These are phyloP conservation scores for Lipomyces yamanashiensis DNA, from an alignment of 805 yeast species.

Conservation along the genomic window DNA sequence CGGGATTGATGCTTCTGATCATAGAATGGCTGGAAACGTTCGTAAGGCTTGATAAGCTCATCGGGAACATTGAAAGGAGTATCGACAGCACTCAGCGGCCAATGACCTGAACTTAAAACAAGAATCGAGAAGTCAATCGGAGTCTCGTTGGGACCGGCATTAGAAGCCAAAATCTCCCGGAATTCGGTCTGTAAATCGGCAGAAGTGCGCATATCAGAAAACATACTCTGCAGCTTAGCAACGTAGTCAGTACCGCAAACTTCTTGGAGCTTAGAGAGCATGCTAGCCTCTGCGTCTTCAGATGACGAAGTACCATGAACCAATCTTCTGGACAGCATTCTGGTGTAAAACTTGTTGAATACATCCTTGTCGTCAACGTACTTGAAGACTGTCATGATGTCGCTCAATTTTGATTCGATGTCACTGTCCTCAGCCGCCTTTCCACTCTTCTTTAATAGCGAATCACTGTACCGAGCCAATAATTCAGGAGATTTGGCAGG, in stretches of 20 bases:
- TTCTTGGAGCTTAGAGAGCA: conserved; percentile 83
- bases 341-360: conserved; percentile 89
- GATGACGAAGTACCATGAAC: conserved; percentile 85
- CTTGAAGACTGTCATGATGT: conserved; percentile 83
- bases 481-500: conserved; percentile 88
- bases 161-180: conserved; percentile 53
- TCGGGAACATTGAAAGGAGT: conserved; percentile 67
- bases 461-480: conserved; percentile 87
- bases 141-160: conserved; percentile 41
- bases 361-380: conserved; percentile 93
- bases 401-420: conserved; percentile 71
- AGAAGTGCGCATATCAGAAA: conserved; percentile 87
- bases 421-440: conserved; percentile 67
- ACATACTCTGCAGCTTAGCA: conserved; percentile 92
- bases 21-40: conserved; percentile 71
- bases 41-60: conserved; percentile 65
- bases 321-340: conserved; percentile 84
- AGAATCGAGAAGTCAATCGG: conserved; percentile 65
- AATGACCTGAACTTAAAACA: conserved; percentile 84
- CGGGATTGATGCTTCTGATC: conserved; percentile 80
- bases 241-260: conserved; percentile 93
- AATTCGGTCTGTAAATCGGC: conserved; percentile 70
- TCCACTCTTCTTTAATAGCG: conserved; percentile 73
- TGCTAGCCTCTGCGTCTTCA: conserved; percentile 80
- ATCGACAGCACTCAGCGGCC: conserved; percentile 68